A percentile compares a stretch with the other conserved stretches of the same genome.
Conservation (phyloP, 1,284 basidiomycete genomes). For the Austroboletus olivaceoglutinosus region DNA sequence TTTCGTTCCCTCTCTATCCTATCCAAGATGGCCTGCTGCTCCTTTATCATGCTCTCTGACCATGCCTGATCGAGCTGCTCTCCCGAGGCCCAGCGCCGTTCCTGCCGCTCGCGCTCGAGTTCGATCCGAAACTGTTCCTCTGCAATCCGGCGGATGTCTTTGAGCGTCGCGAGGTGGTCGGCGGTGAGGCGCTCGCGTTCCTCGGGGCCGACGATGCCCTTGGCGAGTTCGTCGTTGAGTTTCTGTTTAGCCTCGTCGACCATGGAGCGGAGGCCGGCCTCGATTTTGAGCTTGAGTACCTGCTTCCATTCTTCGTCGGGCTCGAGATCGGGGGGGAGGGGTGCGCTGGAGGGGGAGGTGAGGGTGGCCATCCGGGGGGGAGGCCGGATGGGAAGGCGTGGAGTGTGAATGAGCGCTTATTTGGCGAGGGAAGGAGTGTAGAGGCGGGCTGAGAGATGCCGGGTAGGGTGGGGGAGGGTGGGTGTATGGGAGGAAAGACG, state of each 20-base stretch:
- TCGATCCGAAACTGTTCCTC: constrained; percentile 40
- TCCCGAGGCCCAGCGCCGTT: constrained; percentile 41
- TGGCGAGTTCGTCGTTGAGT: constrained; percentile 38
- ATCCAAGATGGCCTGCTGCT: constrained; percentile 44
- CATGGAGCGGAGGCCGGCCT: constrained; percentile 43
- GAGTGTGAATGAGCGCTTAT: neutral
- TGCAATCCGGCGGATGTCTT: constrained; percentile 38
- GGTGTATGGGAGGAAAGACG: constrained; percentile 10
- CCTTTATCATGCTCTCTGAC: constrained; percentile 38
- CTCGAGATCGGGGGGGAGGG: constrained; percentile 40
- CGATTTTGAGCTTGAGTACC: constrained; percentile 42
- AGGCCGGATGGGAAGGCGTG: constrained; percentile 4
- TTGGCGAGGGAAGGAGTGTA: too few relatives aligned
- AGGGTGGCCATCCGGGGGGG: constrained; percentile 35
- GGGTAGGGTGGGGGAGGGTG: constrained; percentile 6
- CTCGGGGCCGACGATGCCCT: constrained; percentile 26
- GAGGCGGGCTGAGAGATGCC: constrained; percentile 2
- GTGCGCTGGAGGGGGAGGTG: constrained; percentile 19
- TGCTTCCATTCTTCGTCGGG: constrained; percentile 55
- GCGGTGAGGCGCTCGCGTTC: constrained; percentile 34
- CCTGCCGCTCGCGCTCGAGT: constrained; percentile 44
- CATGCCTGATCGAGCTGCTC: constrained; percentile 34
- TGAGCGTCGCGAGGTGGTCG: constrained; percentile 42
- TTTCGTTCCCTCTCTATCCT: constrained; percentile 34
- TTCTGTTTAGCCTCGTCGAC: constrained; percentile 48